A percentile compares a stretch with the other conserved stretches of the same genome.
These are phyloP conservation scores for Trichoderma arundinaceum DNA, from an alignment of 2,329 filamentous ascomycete species.

Conservation along the genomic window DNA sequence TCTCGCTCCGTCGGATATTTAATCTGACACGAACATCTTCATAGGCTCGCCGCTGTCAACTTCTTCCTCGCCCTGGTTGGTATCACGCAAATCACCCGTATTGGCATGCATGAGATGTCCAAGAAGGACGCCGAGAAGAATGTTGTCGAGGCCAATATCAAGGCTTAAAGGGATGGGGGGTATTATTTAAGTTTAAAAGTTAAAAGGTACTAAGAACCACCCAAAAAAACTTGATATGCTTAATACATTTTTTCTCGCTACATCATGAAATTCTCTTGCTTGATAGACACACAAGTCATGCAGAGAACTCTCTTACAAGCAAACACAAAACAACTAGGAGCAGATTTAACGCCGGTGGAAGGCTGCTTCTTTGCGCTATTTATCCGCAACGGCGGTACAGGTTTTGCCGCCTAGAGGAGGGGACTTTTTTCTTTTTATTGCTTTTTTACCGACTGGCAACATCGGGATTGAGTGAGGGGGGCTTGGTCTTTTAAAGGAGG, in stretches of 20 bases:
- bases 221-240: constrained; percentile 2
- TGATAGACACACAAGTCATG: background rate
- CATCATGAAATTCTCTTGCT: background rate
- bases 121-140: constrained; percentile 57
- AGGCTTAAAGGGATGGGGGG: constrained; percentile 35
- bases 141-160: constrained; percentile 49
- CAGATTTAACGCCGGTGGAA: background rate
- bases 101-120: constrained; percentile 67
- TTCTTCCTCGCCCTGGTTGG: constrained; percentile 95
- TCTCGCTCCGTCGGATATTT: too few species aligned
- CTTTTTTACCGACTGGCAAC: background rate
- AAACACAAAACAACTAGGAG: constrained; percentile 1
- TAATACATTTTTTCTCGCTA: constrained; percentile 11
- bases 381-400: background rate
- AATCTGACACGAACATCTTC: background rate
- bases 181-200: background rate
- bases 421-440: background rate
- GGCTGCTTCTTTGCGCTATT: background rate
- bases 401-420: constrained; percentile 14
- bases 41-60: constrained; percentile 89
- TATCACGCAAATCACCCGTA: constrained; percentile 79
- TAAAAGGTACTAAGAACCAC: background rate
- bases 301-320: background rate
- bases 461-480: background rate
- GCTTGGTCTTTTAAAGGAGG: background rate